Conservation (phyloP, 805 yeast genomes). For the Wickerhamiella azyma region DNA sequence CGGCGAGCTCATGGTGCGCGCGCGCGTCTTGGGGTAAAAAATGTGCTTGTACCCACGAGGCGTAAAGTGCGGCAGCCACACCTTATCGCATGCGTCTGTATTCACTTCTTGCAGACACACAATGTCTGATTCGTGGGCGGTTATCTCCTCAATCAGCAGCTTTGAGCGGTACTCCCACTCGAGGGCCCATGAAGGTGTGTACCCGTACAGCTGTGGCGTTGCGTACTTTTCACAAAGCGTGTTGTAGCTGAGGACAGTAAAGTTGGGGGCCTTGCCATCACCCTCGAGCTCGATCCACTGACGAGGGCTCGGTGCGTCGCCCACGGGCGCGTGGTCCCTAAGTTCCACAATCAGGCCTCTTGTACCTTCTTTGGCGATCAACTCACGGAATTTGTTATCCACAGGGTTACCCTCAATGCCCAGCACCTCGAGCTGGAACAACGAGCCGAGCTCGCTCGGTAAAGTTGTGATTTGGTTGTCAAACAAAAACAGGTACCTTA, state of each 20-base stretch:
- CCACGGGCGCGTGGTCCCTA: conserved; percentile 68
- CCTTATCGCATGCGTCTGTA: conserved; percentile 68
- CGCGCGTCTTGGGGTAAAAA: conserved; percentile 80
- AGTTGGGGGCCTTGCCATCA: conserved; percentile 34
- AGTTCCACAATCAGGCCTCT: conserved; percentile 66
- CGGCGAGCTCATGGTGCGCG: conserved; percentile 62
- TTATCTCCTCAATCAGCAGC: conserved; percentile 57
- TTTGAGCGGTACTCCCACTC: conserved; percentile 84
- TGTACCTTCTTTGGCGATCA: conserved; percentile 71
- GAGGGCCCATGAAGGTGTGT: conserved; percentile 95
- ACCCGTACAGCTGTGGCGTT: conserved; percentile 78
- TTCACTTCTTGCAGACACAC: conserved; percentile 94
- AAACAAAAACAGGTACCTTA: conserved; percentile 72
- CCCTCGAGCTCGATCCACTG: conserved; percentile 70
- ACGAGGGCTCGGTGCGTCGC: conserved; percentile 56
- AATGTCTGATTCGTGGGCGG: conserved; percentile 54
- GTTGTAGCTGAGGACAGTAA: conserved; percentile 77
- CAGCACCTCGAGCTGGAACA: conserved; percentile 69
- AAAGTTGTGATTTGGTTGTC: conserved; percentile 67
- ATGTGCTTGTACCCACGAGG: conserved; percentile 66
- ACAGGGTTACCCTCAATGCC: conserved; percentile 93
- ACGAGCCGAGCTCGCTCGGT: conserved; percentile 75
- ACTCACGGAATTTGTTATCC: conserved; percentile 46
- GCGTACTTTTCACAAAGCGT: conserved; percentile 94
- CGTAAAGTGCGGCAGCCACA: conserved; percentile 65